Evolutionary conservation across 2,329 filamentous ascomycete genomes (phyloP).

Genomic region (Madurella mycetomatis): DNA sequence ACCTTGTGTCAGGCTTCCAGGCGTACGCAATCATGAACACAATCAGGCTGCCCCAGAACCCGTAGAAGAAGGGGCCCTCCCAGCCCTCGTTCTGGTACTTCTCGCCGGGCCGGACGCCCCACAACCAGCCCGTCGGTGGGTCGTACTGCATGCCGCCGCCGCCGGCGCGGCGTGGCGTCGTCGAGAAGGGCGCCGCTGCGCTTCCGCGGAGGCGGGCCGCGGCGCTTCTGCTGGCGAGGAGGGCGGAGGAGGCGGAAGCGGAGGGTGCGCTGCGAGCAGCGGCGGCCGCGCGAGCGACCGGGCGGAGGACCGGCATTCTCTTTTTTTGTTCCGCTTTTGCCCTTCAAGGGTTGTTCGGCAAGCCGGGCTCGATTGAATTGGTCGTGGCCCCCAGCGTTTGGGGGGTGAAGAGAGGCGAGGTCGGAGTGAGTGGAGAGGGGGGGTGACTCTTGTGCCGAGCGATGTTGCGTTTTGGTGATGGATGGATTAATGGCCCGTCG

Average conservation of each 20-base stretch:
- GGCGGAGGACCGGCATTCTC: slow-evolving; percentile 15
- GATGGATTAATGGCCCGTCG: not conserved
- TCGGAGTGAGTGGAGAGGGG: no score
- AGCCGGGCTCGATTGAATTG: no score
- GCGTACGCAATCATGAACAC: slow-evolving; percentile 77
- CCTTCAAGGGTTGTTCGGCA: no score
- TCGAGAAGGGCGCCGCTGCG: slow-evolving; percentile 36
- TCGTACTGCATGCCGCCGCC: slow-evolving; percentile 64
- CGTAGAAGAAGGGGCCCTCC: slow-evolving; percentile 82
- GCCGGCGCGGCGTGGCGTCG: slow-evolving; percentile 39
- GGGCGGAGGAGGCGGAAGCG: not conserved
- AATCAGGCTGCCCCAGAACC: slow-evolving; percentile 73
- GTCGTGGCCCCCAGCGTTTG: no score
- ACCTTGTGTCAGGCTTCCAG: slow-evolving; percentile 99
- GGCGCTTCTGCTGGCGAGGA: not conserved
- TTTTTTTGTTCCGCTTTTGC: not conserved
- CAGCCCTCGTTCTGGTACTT: slow-evolving; percentile 95
- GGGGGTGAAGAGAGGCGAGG: not conserved
- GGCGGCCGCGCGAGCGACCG: slow-evolving; percentile 1
- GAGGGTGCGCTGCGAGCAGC: not conserved
- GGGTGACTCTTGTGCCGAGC: not conserved
- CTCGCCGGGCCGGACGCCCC: slow-evolving; percentile 89
- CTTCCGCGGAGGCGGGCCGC: not conserved
- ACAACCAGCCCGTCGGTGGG: slow-evolving; percentile 86
- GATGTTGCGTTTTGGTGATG: not conserved